Percentiles rank a stretch among this genome's conserved stretches.
Evolutionary conservation across 2,329 filamentous ascomycete genomes (phyloP).

Genomic region (Eurotiales sp.): DNA sequence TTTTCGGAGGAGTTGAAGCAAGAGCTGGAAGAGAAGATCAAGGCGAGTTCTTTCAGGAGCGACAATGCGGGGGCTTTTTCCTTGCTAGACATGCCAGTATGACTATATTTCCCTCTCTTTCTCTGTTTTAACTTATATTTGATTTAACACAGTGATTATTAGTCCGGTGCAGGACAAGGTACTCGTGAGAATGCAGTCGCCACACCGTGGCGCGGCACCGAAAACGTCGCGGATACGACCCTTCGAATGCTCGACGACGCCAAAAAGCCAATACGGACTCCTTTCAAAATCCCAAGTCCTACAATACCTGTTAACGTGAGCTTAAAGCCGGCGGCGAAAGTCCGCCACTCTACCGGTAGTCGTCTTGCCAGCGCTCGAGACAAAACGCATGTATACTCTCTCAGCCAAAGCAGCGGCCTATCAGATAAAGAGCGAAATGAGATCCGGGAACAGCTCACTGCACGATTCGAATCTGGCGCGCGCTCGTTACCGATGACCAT

Average conservation of each 20-base stretch:
- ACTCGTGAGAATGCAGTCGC: constrained; percentile 65
- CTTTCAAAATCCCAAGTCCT: constrained; percentile 38
- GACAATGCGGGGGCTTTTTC: constrained; percentile 54
- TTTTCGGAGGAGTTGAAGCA: constrained; percentile 60
- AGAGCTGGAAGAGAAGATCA: constrained; percentile 57
- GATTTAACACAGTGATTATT: background rate
- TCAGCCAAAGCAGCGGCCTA: constrained; percentile 55
- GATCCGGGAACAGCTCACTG: constrained; percentile 68
- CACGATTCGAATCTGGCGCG: constrained; percentile 71
- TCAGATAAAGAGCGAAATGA: constrained; percentile 70
- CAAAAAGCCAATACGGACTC: constrained; percentile 52
- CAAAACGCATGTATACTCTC: constrained; percentile 53
- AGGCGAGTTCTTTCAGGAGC: constrained; percentile 51
- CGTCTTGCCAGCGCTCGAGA: constrained; percentile 58
- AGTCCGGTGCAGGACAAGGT: constrained; percentile 61
- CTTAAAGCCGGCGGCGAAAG: constrained; percentile 44
- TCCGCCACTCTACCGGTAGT: constrained; percentile 42
- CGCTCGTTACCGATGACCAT: constrained; percentile 72
- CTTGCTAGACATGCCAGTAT: constrained; percentile 50
- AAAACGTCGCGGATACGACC: constrained; percentile 69
- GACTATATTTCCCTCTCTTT: too few relatives aligned
- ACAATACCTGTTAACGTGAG: constrained; percentile 41
- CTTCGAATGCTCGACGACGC: constrained; percentile 72
- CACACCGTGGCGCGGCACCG: constrained; percentile 73
- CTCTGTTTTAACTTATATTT: too few relatives aligned